A percentile compares a stretch with the other conserved stretches of the same genome.
Evolutionary conservation across 139 green algal species (phyloP).

Genomic region (Auxenochlorella pyrenoidosa): DNA sequence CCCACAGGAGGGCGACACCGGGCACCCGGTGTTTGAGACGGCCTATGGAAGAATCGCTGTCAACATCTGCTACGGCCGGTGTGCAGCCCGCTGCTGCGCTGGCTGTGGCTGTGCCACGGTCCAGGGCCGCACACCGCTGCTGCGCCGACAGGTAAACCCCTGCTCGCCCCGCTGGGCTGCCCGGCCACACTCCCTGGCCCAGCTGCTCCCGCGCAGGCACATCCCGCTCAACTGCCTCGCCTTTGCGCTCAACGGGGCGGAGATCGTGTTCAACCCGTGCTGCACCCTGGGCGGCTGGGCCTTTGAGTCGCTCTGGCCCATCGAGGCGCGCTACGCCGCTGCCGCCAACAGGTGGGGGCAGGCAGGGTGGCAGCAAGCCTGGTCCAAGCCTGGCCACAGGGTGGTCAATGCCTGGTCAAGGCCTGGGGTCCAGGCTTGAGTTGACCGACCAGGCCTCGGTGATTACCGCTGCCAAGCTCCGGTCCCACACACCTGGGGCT

Average conservation of each 20-base stretch:
- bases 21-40: constrained; percentile 93
- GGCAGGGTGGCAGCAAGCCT: no score
- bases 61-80: constrained; percentile 98
- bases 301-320: constrained; percentile 86
- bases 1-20: constrained; percentile 71
- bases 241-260: constrained; percentile 96
- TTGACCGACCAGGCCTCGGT: no score
- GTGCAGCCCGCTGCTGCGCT: background rate
- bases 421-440: no score
- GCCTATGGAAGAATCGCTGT: constrained; percentile 88
- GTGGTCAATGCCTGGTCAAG: no score
- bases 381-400: no score
- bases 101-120: no score
- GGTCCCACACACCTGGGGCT: no score
- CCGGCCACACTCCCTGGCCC: no score
- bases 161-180: no score
- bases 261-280: constrained; percentile 98
- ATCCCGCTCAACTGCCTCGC: constrained; percentile 96
- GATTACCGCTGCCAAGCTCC: no score
- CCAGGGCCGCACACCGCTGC: no score
- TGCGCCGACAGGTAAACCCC: no score
- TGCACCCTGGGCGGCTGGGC: constrained; percentile 91
- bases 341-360: constrained; percentile 79
- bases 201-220: constrained; percentile 58
- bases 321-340: constrained; percentile 91